Conservation (phyloP, 139 green algal species). For the Zygnema cylindricum region DNA sequence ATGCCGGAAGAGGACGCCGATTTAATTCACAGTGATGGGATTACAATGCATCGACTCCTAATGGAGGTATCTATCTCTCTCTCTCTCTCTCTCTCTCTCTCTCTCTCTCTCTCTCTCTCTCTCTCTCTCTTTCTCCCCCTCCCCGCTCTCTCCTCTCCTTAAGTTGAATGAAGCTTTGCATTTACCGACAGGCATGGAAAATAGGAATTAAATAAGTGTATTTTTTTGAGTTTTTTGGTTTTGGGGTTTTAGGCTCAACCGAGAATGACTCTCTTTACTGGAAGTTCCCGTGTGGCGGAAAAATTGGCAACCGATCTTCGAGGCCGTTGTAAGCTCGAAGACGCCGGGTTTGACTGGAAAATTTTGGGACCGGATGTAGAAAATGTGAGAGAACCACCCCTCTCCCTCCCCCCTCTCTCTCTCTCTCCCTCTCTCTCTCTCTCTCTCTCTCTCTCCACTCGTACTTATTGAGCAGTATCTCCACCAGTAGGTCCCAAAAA, state of each 20-base stretch:
- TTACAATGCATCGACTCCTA: conserved; percentile 78
- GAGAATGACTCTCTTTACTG: conserved; percentile 91
- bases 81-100: too few species aligned
- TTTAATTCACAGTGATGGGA: conserved; percentile 82
- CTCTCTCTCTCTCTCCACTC: neutral
- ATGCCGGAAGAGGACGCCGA: conserved; percentile 86
- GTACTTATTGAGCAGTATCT: too few species aligned
- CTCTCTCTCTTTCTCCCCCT: too few species aligned
- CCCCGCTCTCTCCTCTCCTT: too few species aligned
- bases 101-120: too few species aligned
- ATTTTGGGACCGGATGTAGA: conserved; percentile 86
- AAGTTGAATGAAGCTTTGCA: too few species aligned
- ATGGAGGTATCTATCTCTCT: conserved; percentile 44
- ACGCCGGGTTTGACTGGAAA: conserved; percentile 99
- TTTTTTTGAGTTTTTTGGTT: too few species aligned
- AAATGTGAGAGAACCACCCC: conserved; percentile 39
- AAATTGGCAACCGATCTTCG: conserved; percentile 75
- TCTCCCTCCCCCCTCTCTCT: too few species aligned
- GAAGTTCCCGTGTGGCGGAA: conserved; percentile 80
- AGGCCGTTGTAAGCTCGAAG: conserved; percentile 85
- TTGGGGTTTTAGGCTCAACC: conserved; percentile 69
- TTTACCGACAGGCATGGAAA: too few species aligned
- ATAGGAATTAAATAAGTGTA: too few species aligned
- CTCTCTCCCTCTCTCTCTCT: too few species aligned
- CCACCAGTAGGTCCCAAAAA: too few species aligned